These are phyloP conservation scores for Mucuna pruriens DNA, from an alignment of 306 rosid species.

Conservation along the genomic window DNA sequence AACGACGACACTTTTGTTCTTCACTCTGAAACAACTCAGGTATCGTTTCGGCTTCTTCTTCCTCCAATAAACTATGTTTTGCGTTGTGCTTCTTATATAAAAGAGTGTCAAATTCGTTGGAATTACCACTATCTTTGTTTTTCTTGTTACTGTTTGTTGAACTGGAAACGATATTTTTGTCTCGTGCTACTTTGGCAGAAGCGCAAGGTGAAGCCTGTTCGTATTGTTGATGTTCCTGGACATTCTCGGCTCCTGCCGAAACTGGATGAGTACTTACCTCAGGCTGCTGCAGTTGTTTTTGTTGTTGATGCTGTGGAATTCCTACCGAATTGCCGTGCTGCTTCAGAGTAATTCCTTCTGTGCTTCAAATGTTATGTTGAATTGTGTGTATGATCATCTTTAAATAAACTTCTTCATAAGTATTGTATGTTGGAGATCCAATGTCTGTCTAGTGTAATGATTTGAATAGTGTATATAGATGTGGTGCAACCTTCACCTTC, in stretches of 20 bases:
- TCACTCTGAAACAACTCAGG: constrained; percentile 69
- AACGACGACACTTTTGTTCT: constrained; percentile 72
- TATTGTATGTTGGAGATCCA: too few relatives aligned
- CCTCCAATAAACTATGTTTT: too few relatives aligned
- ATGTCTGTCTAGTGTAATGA: too few relatives aligned
- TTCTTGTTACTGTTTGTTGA: not conserved
- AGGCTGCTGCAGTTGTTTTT: constrained; percentile 74
- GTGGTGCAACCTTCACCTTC: too few relatives aligned
- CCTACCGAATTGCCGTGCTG: constrained; percentile 75
- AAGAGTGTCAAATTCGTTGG: not conserved
- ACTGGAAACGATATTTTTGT: constrained; percentile 7
- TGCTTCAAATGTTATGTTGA: not conserved
- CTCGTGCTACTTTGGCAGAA: constrained; percentile 46
- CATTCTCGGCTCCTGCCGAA: constrained; percentile 81
- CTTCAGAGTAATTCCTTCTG: constrained; percentile 70
- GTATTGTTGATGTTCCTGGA: constrained; percentile 79
- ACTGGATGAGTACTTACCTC: constrained; percentile 76
- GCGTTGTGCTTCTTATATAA: not conserved
- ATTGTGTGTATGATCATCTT: constrained; percentile 30
- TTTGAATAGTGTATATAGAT: too few relatives aligned
- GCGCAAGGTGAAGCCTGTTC: constrained; percentile 66
- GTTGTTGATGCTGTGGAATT: constrained; percentile 82
- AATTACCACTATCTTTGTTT: not conserved
- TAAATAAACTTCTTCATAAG: too few relatives aligned
- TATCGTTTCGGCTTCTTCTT: not conserved